These are phyloP conservation scores for Tylopilus sp. DNA, from an alignment of 1,284 basidiomycete species.

Conservation along the genomic window DNA sequence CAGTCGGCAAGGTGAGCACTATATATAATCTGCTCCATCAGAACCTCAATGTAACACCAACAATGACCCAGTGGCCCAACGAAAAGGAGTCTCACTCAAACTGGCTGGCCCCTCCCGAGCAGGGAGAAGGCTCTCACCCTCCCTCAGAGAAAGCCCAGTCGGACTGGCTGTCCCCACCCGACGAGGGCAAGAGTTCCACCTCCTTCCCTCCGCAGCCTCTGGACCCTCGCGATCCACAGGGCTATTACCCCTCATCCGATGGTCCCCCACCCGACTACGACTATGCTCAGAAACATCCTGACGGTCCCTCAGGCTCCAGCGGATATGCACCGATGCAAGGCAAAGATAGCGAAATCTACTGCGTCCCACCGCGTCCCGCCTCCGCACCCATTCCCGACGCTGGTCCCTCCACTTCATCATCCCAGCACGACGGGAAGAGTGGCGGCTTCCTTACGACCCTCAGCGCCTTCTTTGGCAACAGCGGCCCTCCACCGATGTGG, in stretches of 20 bases:
- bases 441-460: constrained; percentile 27
- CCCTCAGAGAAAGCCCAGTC: constrained; percentile 5
- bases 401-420: background rate
- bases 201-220: constrained; percentile 7
- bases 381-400: background rate
- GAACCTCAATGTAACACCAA: background rate
- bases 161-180: background rate
- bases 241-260: constrained; percentile 10
- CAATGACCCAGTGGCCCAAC: constrained; percentile 32
- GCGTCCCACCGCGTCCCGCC: background rate
- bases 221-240: constrained; percentile 14
- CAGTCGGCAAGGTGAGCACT: background rate
- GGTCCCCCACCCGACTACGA: constrained; percentile 35
- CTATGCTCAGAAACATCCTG: constrained; percentile 10
- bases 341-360: background rate
- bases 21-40: background rate
- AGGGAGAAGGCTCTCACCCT: background rate
- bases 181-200: background rate
- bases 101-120: constrained; percentile 24
- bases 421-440: background rate
- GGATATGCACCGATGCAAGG: background rate
- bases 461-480: constrained; percentile 38
- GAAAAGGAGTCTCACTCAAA: constrained; percentile 34
- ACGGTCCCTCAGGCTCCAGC: constrained; percentile 3
- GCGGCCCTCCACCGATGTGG: constrained; percentile 40